Evolutionary conservation across 768 basidiomycete species (phyloP).

Genomic region (Agaricus blazei): DNA sequence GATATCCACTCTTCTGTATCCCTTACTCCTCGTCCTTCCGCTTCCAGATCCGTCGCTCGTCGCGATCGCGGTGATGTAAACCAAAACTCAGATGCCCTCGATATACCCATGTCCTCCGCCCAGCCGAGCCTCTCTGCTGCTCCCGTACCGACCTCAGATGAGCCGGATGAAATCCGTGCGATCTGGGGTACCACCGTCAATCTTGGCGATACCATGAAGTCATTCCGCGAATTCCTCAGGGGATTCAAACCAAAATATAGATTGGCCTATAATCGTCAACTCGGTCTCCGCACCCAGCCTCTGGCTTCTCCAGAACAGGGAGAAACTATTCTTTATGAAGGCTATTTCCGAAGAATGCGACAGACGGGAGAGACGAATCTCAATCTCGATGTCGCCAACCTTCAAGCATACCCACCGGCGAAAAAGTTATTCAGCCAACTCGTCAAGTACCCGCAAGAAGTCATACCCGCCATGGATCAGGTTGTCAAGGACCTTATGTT

Average conservation of each 20-base stretch:
- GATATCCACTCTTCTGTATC: conserved; percentile 85
- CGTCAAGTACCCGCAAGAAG: conserved; percentile 93
- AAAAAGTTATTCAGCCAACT: conserved; percentile 83
- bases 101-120: conserved; percentile 53
- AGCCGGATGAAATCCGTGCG: conserved; percentile 81
- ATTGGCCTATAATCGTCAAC: conserved; percentile 60
- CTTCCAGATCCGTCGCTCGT: conserved; percentile 28
- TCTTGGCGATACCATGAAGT: conserved; percentile 84
- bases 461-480: conserved; percentile 96
- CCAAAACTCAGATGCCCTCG: conserved; percentile 55
- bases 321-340: conserved; percentile 70
- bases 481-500: conserved; percentile 91
- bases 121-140: conserved; percentile 54
- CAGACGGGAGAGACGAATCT: conserved; percentile 90
- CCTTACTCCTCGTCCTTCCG: conserved; percentile 43
- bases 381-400: conserved; percentile 84
- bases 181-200: conserved; percentile 99
- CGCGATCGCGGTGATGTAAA: conserved; percentile 32
- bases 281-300: conserved; percentile 43
- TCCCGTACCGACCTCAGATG: conserved; percentile 51
- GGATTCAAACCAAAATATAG: conserved; percentile 95
- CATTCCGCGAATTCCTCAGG: conserved; percentile 83
- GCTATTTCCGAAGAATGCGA: conserved; percentile 79
- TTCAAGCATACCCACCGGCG: conserved; percentile 80
- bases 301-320: conserved; percentile 61